These are phyloP conservation scores for Trichoderma atroviride DNA, from an alignment of 2,329 filamentous ascomycete species.

Conservation along the genomic window DNA sequence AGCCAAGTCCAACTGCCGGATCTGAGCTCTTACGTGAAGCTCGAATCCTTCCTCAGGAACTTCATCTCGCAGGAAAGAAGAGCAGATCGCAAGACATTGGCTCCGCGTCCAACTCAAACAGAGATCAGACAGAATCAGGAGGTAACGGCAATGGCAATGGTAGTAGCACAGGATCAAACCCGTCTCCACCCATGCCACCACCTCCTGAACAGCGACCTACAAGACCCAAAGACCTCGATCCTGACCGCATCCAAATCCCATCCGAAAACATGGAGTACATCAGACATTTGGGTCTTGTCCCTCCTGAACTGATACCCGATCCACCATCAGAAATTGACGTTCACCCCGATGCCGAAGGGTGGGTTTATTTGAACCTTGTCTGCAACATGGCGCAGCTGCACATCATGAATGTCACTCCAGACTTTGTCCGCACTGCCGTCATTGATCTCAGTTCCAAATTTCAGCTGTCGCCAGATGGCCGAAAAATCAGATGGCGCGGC, in stretches of 20 bases:
- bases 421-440: slow-evolving; percentile 75
- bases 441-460: slow-evolving; percentile 72
- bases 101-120: slow-evolving; percentile 53
- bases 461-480: slow-evolving; percentile 75
- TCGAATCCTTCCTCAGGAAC: slow-evolving; percentile 45
- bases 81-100: slow-evolving; percentile 47
- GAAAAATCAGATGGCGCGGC: slow-evolving; percentile 79
- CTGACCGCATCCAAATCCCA: slow-evolving; percentile 73
- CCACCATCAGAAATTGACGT: slow-evolving; percentile 44
- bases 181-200: slow-evolving; percentile 44
- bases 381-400: slow-evolving; percentile 83
- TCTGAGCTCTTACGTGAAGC: slow-evolving; percentile 52
- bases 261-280: slow-evolving; percentile 80
- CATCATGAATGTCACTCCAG: slow-evolving; percentile 78
- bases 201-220: slow-evolving; percentile 75
- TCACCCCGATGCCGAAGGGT: slow-evolving; percentile 68
- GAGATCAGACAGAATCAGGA: slow-evolving; percentile 49
- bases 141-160: slow-evolving; percentile 38
- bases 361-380: slow-evolving; percentile 81
- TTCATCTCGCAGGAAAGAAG: slow-evolving; percentile 40
- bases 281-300: slow-evolving; percentile 69
- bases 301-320: slow-evolving; percentile 52
- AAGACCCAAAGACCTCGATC: slow-evolving; percentile 74
- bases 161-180: slow-evolving; percentile 38
- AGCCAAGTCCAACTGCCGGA: not conserved